Conservation (phyloP, 257 asterid species). For the Nicotiana otophora region DNA sequence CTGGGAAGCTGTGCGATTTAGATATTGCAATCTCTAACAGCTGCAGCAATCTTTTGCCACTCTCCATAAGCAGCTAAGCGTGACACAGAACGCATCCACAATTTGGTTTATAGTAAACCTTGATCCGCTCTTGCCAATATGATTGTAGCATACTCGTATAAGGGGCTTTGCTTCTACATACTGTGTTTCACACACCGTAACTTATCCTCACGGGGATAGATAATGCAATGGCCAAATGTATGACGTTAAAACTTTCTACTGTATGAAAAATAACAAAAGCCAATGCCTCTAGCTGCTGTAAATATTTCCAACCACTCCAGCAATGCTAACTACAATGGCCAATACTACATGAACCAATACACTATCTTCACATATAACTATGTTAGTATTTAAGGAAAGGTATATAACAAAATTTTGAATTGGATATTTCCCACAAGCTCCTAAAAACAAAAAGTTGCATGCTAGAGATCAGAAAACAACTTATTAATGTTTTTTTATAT, state of each 20-base stretch:
- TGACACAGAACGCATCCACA: neutral
- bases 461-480: too few species aligned
- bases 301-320: slow-evolving; percentile 68
- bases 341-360: slow-evolving; percentile 3
- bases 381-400: too few species aligned
- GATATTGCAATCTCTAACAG: neutral
- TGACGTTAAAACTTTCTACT: neutral
- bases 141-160: neutral
- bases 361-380: too few species aligned
- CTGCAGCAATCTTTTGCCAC: neutral
- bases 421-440: too few species aligned
- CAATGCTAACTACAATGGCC: slow-evolving; percentile 58
- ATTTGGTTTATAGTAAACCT: neutral
- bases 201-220: neutral
- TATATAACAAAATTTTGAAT: too few species aligned
- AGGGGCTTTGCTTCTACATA: neutral
- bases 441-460: too few species aligned
- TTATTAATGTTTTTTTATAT: too few species aligned
- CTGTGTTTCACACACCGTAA: neutral
- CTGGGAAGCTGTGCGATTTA: neutral
- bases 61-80: neutral
- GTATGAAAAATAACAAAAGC: neutral
- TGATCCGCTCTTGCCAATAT: neutral
- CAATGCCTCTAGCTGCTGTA: slow-evolving; percentile 41
- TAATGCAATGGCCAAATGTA: neutral